Evolutionary conservation across 2,329 filamentous ascomycete genomes (phyloP).

Genomic region (Onygena corvina): DNA sequence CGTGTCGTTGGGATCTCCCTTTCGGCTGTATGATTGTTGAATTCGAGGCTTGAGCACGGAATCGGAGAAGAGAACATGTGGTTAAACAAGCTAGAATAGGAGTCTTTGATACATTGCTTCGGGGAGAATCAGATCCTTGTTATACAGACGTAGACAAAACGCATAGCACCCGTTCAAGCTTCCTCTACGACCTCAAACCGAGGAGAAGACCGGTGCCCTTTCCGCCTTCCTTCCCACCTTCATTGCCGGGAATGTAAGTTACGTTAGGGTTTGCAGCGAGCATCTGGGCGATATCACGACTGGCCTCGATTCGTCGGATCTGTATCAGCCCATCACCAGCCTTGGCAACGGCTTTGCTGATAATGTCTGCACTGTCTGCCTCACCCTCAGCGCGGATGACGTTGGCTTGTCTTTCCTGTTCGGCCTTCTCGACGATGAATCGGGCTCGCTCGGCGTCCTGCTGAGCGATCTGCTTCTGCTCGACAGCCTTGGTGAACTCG

Average conservation of each 20-base stretch:
- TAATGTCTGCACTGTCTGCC: slow-evolving; percentile 90
- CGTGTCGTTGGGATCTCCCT: too few species aligned
- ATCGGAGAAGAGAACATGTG: slow-evolving; percentile 6
- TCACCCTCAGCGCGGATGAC: slow-evolving; percentile 97
- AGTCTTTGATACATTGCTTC: slow-evolving; percentile 10
- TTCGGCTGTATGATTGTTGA: too few species aligned
- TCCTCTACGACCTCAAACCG: slow-evolving; percentile 46
- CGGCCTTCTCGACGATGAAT: slow-evolving; percentile 96
- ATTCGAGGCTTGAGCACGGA: too few species aligned
- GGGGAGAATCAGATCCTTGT: slow-evolving; percentile 6
- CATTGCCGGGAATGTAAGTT: slow-evolving; percentile 74
- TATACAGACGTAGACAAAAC: slow-evolving; percentile 4
- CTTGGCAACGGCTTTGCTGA: slow-evolving; percentile 86
- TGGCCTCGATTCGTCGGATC: slow-evolving; percentile 95
- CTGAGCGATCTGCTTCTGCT: slow-evolving; percentile 99
- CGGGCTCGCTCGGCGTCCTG: slow-evolving; percentile 94
- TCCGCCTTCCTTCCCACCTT: slow-evolving; percentile 42
- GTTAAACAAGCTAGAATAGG: slow-evolving; percentile 7
- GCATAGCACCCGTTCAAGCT: not conserved
- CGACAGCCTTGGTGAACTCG: slow-evolving; percentile 96
- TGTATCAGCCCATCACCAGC: slow-evolving; percentile 84
- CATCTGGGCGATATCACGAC: slow-evolving; percentile 86
- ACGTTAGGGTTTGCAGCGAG: slow-evolving; percentile 87
- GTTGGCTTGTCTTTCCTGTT: slow-evolving; percentile 97
- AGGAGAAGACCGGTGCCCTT: slow-evolving; percentile 56